A percentile compares a stretch with the other conserved stretches of the same genome.
Conservation (phyloP, 768 basidiomycete genomes). For the Tephrocybe sp. region DNA sequence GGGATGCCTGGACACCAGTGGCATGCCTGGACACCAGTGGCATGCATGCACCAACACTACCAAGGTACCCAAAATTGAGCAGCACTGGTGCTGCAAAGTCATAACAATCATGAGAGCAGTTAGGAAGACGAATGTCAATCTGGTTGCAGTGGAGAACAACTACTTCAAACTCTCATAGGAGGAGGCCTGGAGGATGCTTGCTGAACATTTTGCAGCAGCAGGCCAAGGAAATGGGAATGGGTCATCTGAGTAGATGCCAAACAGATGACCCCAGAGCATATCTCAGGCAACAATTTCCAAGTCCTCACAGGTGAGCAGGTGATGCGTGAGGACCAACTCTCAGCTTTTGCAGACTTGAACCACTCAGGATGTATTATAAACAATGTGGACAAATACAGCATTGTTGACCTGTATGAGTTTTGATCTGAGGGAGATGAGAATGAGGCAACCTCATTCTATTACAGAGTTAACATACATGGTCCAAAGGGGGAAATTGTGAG, state of each 20-base stretch:
- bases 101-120: constrained; percentile 2
- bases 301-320: constrained; percentile 1
- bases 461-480: constrained; percentile 3
- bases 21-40: constrained; percentile 16
- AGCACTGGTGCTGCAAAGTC: constrained; percentile 20
- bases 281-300: neutral
- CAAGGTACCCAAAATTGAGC: constrained; percentile 6
- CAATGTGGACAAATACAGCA: constrained; percentile 1
- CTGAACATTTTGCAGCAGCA: neutral
- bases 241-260: constrained; percentile 18
- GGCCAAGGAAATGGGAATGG: constrained; percentile 23
- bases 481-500: neutral
- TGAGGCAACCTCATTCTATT: constrained; percentile 1
- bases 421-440: neutral
- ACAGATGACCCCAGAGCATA: constrained; percentile 13
- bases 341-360: neutral
- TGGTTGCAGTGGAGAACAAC: neutral
- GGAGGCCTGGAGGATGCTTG: neutral
- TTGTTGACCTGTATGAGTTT: neutral
- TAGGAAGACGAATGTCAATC: constrained; percentile 1
- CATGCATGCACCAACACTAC: constrained; percentile 8
- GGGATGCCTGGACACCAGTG: constrained; percentile 18
- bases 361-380: neutral
- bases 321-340: neutral
- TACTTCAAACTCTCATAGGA: neutral